phyloP scores from a whole-genome alignment of 306 rosid genomes.

The Carpinus fangiana region DNA sequence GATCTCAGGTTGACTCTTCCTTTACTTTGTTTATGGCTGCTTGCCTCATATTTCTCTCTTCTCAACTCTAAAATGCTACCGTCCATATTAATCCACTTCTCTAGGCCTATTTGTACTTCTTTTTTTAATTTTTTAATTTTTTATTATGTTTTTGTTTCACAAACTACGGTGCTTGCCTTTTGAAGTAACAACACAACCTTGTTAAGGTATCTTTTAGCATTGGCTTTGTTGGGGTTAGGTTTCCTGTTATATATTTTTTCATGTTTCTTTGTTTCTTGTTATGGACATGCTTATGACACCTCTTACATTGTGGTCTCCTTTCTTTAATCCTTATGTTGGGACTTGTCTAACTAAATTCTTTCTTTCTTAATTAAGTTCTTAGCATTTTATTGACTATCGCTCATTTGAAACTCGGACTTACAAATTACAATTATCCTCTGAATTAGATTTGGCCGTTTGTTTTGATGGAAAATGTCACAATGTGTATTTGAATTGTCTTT shows the following conservation, averaged over 20 bases:
- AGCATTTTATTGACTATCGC: not conserved
- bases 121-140: constrained; percentile 15
- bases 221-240: constrained; percentile 38
- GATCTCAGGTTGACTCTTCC: constrained; percentile 46
- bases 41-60: constrained; percentile 13
- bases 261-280: constrained; percentile 42
- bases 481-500: too few relatives aligned
- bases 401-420: not conserved
- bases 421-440: too few relatives aligned
- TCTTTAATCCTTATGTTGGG: constrained; percentile 21
- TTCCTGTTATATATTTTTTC: constrained; percentile 24
- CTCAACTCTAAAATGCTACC: constrained; percentile 15
- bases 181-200: constrained; percentile 30
- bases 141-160: constrained; percentile 25
- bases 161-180: constrained; percentile 37
- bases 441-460: too few relatives aligned
- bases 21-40: constrained; percentile 15
- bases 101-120: constrained; percentile 24
- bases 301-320: constrained; percentile 26
- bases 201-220: constrained; percentile 29
- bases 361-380: not conserved
- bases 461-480: too few relatives aligned
- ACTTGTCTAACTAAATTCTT: constrained; percentile 14
- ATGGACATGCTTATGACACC: constrained; percentile 41
- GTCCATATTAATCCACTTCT: constrained; percentile 33